These are phyloP conservation scores for Aspergillus pseudoviridinutans DNA, from an alignment of 2,329 filamentous ascomycete species.

Conservation along the genomic window DNA sequence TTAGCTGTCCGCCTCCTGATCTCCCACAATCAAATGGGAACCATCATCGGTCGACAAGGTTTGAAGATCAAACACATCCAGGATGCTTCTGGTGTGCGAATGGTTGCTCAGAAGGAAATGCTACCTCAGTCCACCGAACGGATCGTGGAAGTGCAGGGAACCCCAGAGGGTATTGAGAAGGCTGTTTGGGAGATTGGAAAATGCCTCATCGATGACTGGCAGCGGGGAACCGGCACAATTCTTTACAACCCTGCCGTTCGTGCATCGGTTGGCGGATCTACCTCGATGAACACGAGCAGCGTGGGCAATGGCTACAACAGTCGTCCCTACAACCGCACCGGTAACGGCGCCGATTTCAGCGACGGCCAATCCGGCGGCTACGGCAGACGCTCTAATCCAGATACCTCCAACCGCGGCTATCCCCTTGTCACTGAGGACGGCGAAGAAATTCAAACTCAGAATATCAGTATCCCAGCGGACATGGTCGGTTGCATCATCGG, in stretches of 20 bases:
- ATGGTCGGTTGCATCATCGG: conserved; percentile 99
- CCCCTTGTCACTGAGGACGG: conserved; percentile 93
- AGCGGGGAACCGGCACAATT: conserved; percentile 93
- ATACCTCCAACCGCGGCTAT: conserved; percentile 73
- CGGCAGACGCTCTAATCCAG: conserved; percentile 77
- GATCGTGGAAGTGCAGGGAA: conserved; percentile 94
- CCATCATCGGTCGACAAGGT: conserved; percentile 93
- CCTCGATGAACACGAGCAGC: conserved; percentile 50
- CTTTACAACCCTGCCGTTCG: conserved; percentile 96
- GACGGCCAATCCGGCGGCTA: conserved; percentile 65
- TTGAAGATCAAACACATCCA: conserved; percentile 99
- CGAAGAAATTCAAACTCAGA: conserved; percentile 96
- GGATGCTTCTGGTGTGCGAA: conserved; percentile 91
- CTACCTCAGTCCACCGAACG: conserved; percentile 97
- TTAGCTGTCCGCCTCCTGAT: conserved; percentile 95
- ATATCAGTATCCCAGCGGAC: conserved; percentile 98
- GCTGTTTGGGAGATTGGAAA: conserved; percentile 99
- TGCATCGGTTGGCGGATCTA: conserved; percentile 61
- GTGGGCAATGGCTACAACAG: conserved; percentile 51
- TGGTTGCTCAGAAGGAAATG: conserved; percentile 99
- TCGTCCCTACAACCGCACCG: conserved; percentile 83
- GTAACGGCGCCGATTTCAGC: conserved; percentile 96
- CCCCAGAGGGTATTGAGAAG: conserved; percentile 90
- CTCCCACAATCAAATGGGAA: conserved; percentile 99
- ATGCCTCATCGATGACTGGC: conserved; percentile 95